Percentiles rank a stretch among this genome's conserved stretches.
phyloP scores from a whole-genome alignment of 1,284 basidiomycete species.

The Athelia psychrophila region DNA sequence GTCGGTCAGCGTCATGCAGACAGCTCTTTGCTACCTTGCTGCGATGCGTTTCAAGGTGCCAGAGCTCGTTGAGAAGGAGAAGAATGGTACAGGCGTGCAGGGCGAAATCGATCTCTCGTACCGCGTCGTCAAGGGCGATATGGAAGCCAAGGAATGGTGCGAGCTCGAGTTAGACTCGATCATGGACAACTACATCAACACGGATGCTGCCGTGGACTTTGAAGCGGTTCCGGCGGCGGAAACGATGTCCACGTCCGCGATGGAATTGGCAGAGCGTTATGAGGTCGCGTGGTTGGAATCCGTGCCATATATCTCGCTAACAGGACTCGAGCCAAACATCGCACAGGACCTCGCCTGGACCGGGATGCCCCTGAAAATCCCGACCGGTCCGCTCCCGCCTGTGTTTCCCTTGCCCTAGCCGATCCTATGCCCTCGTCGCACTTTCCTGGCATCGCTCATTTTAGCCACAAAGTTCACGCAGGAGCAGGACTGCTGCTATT shows the following conservation, averaged over 20 bases:
- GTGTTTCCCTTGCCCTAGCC: conserved; percentile 66
- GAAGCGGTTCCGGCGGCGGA: conserved; percentile 23
- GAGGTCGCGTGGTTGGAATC: neutral
- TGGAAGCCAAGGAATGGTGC: neutral
- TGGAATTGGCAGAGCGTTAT: conserved; percentile 6
- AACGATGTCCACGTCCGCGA: neutral
- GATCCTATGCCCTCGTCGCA: conserved; percentile 81
- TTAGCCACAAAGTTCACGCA: conserved; percentile 90
- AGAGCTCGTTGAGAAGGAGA: conserved; percentile 52
- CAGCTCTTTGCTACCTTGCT: conserved; percentile 76
- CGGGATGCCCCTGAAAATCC: conserved; percentile 17
- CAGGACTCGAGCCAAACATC: conserved; percentile 3
- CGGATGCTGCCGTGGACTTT: conserved; percentile 1
- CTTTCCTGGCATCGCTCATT: conserved; percentile 87
- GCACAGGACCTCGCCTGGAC: conserved; percentile 8
- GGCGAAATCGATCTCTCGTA: conserved; percentile 40
- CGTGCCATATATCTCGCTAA: neutral
- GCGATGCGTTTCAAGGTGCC: conserved; percentile 67
- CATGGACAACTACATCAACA: neutral
- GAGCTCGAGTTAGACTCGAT: neutral
- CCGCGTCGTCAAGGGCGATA: conserved; percentile 33
- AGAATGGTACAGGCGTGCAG: conserved; percentile 32
- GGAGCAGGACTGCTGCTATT: conserved; percentile 91
- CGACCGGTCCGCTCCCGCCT: conserved; percentile 31
- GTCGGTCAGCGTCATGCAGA: conserved; percentile 71